Evolutionary conservation across 768 basidiomycete genomes (phyloP), one percentile per base, ranked within the genome.

Genomic region (Termitomyces sp.): DNA sequence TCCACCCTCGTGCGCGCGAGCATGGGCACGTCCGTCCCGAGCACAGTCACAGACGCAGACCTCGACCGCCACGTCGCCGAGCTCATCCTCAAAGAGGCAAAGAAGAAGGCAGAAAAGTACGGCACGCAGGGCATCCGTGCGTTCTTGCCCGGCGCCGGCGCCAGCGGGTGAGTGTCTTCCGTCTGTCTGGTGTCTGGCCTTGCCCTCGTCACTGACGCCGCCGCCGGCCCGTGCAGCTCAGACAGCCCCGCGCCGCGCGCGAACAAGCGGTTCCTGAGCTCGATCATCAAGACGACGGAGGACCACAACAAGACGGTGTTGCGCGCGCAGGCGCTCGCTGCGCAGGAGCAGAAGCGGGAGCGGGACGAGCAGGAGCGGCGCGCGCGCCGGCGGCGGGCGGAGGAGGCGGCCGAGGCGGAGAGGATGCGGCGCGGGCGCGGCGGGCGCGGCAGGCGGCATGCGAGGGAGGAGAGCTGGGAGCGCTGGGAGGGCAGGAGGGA

Each of bases 41-140:
- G 71, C 54, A 74, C 75, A 1, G 83, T 91, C 31, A 79, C 82
- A 13, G 91, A 96, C 67, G 88, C 88, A 20, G 92, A 97, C 65
- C 83, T 98, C 47, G 96, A 98, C 73, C 82, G 84, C 46, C 91
- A 92, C 66, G 92, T 99, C 29, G 93, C 93, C 2, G 90, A 94
- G 52, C 81, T 98, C 56, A 87, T 99, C 52, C 82, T 98, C 41
- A 86, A 83, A 62, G 97, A 98, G 71, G 96, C 97, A 2, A 93
- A 92, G 75, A 86, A 87, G 77, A 92, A 94, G 72, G 93, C 93
- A 34, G 85, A 89, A 65, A 79, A 75, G 57, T 98, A 94, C 69
- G 73, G 77, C 53, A 82, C 87, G 66, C 78, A 88, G 28, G 94
- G 94, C 2, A 79, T 96, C 49, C 75, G 84, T 9, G 94, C 91